Evolutionary conservation across 2,329 filamentous ascomycete genomes (phyloP).

Genomic region (Diaporthe vaccinii): DNA sequence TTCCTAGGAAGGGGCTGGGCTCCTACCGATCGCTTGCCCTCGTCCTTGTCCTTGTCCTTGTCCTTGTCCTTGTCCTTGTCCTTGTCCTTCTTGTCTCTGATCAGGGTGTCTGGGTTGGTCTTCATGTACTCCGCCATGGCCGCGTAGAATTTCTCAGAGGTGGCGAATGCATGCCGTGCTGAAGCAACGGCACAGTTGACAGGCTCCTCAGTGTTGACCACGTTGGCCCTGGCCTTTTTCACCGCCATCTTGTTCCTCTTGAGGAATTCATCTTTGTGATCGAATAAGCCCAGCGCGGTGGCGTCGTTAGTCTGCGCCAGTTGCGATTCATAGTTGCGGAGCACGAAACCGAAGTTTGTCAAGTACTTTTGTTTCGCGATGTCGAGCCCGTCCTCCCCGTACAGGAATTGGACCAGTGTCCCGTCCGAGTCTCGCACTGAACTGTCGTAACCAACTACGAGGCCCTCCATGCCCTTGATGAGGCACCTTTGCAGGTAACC

Average conservation of each 20-base stretch:
- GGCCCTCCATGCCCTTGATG: conserved; percentile 98
- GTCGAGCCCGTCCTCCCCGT: conserved; percentile 96
- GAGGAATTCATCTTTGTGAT: conserved; percentile 72
- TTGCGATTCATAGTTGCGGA: conserved; percentile 87
- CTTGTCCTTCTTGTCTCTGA: conserved; percentile 64
- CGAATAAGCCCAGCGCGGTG: conserved; percentile 60
- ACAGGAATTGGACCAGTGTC: conserved; percentile 92
- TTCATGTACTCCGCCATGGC: conserved; percentile 83
- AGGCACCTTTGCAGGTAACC: conserved; percentile 97
- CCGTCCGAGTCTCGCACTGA: conserved; percentile 96
- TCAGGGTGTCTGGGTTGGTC: conserved; percentile 75
- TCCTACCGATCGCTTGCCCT: conserved; percentile 52
- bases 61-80: conserved; percentile 55
- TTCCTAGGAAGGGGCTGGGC: conserved; percentile 67
- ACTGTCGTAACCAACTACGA: conserved; percentile 92
- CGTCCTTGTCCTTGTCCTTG: conserved; percentile 57
- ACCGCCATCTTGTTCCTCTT: conserved; percentile 86
- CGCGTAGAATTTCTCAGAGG: conserved; percentile 87
- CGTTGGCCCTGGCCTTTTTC: conserved; percentile 75
- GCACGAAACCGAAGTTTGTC: conserved; percentile 88
- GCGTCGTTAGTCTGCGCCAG: conserved; percentile 78
- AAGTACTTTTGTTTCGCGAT: conserved; percentile 95
- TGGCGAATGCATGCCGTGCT: conserved; percentile 83
- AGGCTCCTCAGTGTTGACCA: conserved; percentile 77
- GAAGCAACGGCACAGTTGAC: conserved; percentile 81